Percentiles rank a stretch among this genome's conserved stretches.
Evolutionary conservation across 192 early-diverging fungal genomes (phyloP).

Genomic region (Coemansia sp.): DNA sequence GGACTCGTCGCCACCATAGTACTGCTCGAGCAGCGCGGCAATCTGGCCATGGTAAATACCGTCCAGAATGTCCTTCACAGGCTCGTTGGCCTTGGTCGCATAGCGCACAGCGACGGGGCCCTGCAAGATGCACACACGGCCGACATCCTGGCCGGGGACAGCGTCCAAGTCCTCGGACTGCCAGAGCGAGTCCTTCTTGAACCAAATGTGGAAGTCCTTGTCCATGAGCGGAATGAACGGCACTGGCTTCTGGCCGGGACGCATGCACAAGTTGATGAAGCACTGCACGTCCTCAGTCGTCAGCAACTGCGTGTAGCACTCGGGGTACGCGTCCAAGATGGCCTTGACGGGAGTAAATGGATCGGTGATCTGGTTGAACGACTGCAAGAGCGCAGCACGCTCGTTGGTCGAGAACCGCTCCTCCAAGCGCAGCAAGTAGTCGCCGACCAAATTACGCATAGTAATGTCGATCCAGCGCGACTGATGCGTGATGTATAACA

Average conservation of each 20-base stretch:
- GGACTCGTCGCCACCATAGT: slow-evolving; percentile 62
- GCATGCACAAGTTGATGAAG: slow-evolving; percentile 50
- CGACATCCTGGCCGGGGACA: slow-evolving; percentile 79
- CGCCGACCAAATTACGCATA: slow-evolving; percentile 70
- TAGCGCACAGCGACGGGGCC: slow-evolving; percentile 81
- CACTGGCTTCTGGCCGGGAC: slow-evolving; percentile 72
- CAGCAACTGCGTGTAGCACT: slow-evolving; percentile 36
- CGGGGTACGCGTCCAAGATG: slow-evolving; percentile 20
- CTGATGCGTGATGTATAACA: slow-evolving; percentile 76
- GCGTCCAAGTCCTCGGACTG: slow-evolving; percentile 85
- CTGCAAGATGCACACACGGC: slow-evolving; percentile 81
- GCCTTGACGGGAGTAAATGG: slow-evolving; percentile 35
- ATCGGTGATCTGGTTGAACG: not conserved
- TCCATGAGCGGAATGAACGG: slow-evolving; percentile 91
- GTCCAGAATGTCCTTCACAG: slow-evolving; percentile 84
- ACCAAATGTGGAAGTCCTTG: slow-evolving; percentile 87
- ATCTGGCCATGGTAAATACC: slow-evolving; percentile 82
- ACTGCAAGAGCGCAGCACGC: not conserved
- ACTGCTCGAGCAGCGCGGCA: slow-evolving; percentile 65
- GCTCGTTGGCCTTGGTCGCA: slow-evolving; percentile 72
- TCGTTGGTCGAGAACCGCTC: slow-evolving; percentile 54
- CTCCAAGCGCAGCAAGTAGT: slow-evolving; percentile 80
- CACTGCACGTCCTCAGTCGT: slow-evolving; percentile 39
- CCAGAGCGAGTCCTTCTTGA: slow-evolving; percentile 92
- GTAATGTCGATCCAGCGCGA: slow-evolving; percentile 78